These are phyloP conservation scores for Geranium brycei DNA, from an alignment of 345 rosid genomes.

Conservation along the genomic window DNA sequence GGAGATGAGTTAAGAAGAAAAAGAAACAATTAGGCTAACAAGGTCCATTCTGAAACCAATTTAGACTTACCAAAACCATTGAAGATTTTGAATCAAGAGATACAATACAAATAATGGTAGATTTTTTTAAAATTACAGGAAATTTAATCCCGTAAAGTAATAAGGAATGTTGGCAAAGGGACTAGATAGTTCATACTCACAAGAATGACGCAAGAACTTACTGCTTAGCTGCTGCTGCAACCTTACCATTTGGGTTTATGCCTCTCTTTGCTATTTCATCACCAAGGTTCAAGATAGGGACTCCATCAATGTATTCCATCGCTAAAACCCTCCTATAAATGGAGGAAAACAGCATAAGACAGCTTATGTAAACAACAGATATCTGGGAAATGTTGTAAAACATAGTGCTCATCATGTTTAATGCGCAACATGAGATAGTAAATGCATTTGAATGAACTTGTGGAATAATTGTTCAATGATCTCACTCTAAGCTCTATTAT, in stretches of 20 bases:
- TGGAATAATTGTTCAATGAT: not conserved
- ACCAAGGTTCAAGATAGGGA: slow-evolving; percentile 79
- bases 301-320: slow-evolving; percentile 88
- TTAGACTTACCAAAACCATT: not conserved
- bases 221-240: slow-evolving; percentile 88
- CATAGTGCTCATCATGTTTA: not conserved
- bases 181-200: slow-evolving; percentile 17
- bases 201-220: slow-evolving; percentile 47
- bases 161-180: slow-evolving; percentile 6
- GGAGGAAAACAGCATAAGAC: not conserved
- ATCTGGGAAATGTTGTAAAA: not conserved
- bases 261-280: slow-evolving; percentile 88
- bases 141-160: too few relatives aligned
- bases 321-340: slow-evolving; percentile 55
- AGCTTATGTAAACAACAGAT: not conserved
- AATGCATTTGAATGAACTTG: not conserved
- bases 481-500: not conserved
- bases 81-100: not conserved
- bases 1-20: not conserved
- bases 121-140: too few relatives aligned
- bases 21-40: not conserved
- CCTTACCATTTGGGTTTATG: slow-evolving; percentile 68
- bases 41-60: too few relatives aligned
- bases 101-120: too few relatives aligned
- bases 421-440: not conserved